Base-by-base conservation (phyloP, 805 yeast genomes). In the Wickerhamomyces kurtzmanii region DNA sequence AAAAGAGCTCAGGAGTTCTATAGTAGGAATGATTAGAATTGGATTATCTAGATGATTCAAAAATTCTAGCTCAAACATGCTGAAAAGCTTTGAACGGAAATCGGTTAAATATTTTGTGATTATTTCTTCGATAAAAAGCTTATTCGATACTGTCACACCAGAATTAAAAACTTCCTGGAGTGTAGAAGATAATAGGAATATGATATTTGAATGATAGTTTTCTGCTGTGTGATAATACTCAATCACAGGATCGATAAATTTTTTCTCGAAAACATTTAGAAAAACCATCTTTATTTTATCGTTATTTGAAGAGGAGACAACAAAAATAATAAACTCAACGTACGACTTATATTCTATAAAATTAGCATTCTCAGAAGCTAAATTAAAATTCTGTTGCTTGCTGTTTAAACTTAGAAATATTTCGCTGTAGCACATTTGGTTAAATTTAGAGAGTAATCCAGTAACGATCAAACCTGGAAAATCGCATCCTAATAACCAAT, bases 401-500 rank as follows among this genome's bases (percentile, higher is more conserved):
- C 23, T 6, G 6, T 17, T 15, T n/a, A n/a, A n/a, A 5, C 12
- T 13, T 10, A 27, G 20, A 15, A 39, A 25, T 4, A 17, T 7
- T 19, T 37, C 37, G 19, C 27, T 28, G 22, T 29, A 36, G 16
- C 36, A 29, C 2, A 35, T 8, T 12, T 37, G 35, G 15, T 33
- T 37, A 14, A 42, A 40, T 10, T 23, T 18, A 23, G 34, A 25
- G 7, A 34, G 31, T 3, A 43, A 20, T 0, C 45, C 45, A 4
- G 38, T 22, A 13, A 34, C 28, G 3, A 40, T 17, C 6, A 36
- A 8, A 4, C n/a, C 20, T 4, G 47, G 44, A 22, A 43, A 31
- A 13, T 40, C 49, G 29, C 49, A 36, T 9, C 12, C 15, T 15
- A 37, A 28, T 4, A 42, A 4, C 49, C 49, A 43, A 3, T 31